These are phyloP conservation scores for Paratrypanosoma confusum DNA, from an alignment of 208 protist genomes.

Conservation along the genomic window DNA sequence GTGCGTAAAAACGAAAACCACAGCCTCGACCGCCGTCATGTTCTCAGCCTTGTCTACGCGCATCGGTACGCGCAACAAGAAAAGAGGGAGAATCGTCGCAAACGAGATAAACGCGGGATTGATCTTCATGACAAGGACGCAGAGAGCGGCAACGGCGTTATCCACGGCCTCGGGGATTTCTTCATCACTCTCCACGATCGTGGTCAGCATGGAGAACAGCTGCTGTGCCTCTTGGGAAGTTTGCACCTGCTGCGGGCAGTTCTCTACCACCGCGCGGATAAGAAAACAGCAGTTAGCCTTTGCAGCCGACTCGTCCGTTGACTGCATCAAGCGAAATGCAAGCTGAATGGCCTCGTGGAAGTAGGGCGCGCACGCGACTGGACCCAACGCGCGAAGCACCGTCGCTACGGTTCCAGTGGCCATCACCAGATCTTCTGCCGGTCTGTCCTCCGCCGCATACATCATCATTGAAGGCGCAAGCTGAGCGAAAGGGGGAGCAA, in stretches of 20 bases:
- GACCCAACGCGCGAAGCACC: slow-evolving; percentile 33
- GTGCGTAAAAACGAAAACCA: slow-evolving; percentile 32
- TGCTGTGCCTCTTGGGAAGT: neutral
- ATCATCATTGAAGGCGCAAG: slow-evolving; percentile 44
- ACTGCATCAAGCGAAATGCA: slow-evolving; percentile 27
- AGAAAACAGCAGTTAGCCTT: slow-evolving; percentile 61
- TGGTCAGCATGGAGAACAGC: slow-evolving; percentile 12
- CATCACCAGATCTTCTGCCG: slow-evolving; percentile 58
- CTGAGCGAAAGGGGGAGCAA: slow-evolving; percentile 27
- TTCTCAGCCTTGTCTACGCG: slow-evolving; percentile 71
- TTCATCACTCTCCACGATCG: slow-evolving; percentile 10
- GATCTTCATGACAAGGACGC: slow-evolving; percentile 52
- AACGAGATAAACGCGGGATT: slow-evolving; percentile 16
- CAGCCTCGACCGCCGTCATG: slow-evolving; percentile 34
- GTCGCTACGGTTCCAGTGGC: slow-evolving; percentile 39
- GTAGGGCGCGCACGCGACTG: slow-evolving; percentile 16
- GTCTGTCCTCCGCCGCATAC: slow-evolving; percentile 38
- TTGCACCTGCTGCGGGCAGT: slow-evolving; percentile 20
- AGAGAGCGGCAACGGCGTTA: slow-evolving; percentile 79
- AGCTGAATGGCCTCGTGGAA: slow-evolving; percentile 36
- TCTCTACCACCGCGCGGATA: slow-evolving; percentile 44
- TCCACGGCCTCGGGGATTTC: slow-evolving; percentile 69
- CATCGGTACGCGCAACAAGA: slow-evolving; percentile 61
- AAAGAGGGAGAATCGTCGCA: slow-evolving; percentile 23
- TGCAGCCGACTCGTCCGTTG: slow-evolving; percentile 53